Evolutionary conservation across 1,139 yeast genomes (phyloP).

Genomic region (Torulaspora globosa): DNA sequence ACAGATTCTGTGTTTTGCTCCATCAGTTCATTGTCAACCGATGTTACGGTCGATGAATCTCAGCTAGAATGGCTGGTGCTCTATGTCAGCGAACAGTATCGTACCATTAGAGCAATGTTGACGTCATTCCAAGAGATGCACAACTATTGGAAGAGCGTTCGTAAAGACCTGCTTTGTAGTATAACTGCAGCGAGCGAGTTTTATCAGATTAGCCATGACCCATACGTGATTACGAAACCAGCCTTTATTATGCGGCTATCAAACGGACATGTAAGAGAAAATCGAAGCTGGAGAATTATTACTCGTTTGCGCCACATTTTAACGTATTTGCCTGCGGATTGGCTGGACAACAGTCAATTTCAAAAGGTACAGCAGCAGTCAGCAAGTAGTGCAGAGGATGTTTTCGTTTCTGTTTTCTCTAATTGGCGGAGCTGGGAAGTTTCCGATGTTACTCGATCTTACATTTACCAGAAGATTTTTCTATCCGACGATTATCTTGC

Average conservation of each 20-base stretch:
- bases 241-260: constrained; percentile 72
- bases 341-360: constrained; percentile 38
- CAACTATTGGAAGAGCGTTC: constrained; percentile 12
- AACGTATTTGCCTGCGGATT: constrained; percentile 52
- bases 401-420: constrained; percentile 56
- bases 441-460: constrained; percentile 52
- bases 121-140: constrained; percentile 17
- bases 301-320: constrained; percentile 73
- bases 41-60: constrained; percentile 38
- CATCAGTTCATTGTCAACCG: constrained; percentile 38
- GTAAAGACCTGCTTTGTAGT: constrained; percentile 35
- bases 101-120: constrained; percentile 30
- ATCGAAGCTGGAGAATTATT: constrained; percentile 83
- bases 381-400: constrained; percentile 45
- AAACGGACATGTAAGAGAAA: constrained; percentile 68
- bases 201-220: constrained; percentile 69
- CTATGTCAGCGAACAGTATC: constrained; percentile 32
- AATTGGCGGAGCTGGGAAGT: constrained; percentile 95
- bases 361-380: constrained; percentile 11
- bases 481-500: constrained; percentile 16
- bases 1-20: constrained; percentile 38
- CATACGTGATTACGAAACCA: constrained; percentile 85
- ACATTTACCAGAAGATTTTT: constrained; percentile 43
- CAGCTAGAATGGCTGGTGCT: constrained; percentile 42
- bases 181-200: constrained; percentile 60